phyloP scores from a whole-genome alignment of 2,329 filamentous ascomycete species.

The Cladosporium colombiae region DNA sequence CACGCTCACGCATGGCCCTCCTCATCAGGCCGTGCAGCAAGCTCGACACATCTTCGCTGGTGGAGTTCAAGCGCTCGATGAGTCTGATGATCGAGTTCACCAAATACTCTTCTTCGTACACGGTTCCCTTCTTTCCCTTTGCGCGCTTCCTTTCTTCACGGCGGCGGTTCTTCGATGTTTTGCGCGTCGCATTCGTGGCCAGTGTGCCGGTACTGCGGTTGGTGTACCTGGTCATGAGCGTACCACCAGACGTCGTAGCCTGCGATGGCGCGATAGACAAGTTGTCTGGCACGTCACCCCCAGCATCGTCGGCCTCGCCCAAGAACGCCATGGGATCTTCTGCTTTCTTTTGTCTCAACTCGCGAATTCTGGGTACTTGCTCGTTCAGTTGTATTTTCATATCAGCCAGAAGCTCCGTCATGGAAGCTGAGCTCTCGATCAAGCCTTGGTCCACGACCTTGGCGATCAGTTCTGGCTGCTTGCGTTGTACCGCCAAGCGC shows the following conservation, averaged over 20 bases:
- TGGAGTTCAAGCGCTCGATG: slow-evolving; percentile 75
- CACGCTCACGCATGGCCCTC: slow-evolving; percentile 84
- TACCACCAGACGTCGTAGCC: slow-evolving; percentile 70
- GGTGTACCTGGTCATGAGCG: slow-evolving; percentile 90
- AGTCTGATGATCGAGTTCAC: slow-evolving; percentile 83
- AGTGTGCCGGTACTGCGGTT: slow-evolving; percentile 70
- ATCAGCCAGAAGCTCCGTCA: slow-evolving; percentile 89
- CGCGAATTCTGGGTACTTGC: slow-evolving; percentile 81
- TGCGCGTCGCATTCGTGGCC: slow-evolving; percentile 71
- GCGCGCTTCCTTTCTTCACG: slow-evolving; percentile 95
- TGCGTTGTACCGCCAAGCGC: slow-evolving; percentile 67
- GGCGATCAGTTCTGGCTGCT: slow-evolving; percentile 63
- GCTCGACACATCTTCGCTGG: slow-evolving; percentile 69
- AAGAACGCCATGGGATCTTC: slow-evolving; percentile 87
- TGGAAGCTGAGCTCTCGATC: slow-evolving; percentile 75
- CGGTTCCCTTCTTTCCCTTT: slow-evolving; percentile 89
- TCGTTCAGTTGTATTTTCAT: slow-evolving; percentile 82
- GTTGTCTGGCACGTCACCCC: slow-evolving; percentile 81
- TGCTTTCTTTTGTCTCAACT: slow-evolving; percentile 76
- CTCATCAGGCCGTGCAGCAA: slow-evolving; percentile 77
- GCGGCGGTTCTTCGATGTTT: slow-evolving; percentile 82
- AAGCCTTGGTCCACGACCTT: slow-evolving; percentile 75
- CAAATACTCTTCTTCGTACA: slow-evolving; percentile 97
- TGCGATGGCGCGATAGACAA: slow-evolving; percentile 87
- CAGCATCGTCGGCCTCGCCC: slow-evolving; percentile 54